phyloP scores from a whole-genome alignment of 345 rosid genomes.

The Aethionema arabicum region DNA sequence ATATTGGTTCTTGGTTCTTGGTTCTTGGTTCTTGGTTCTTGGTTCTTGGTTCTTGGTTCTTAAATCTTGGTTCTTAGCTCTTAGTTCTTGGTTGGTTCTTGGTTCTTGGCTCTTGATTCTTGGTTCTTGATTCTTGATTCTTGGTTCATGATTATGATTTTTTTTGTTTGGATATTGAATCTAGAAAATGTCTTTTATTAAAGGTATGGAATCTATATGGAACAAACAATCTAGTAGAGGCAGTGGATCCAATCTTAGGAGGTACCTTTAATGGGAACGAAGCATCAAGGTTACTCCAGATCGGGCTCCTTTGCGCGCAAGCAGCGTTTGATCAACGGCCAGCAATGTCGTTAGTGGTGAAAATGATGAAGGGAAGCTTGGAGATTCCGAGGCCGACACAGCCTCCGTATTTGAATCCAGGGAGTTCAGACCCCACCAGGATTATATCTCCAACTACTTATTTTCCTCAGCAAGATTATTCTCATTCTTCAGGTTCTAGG shows the following conservation, averaged over 20 bases:
- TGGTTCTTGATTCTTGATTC: neutral
- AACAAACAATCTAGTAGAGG: conserved; percentile 48
- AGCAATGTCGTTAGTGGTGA: conserved; percentile 68
- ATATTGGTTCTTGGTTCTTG: neutral
- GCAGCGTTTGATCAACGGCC: conserved; percentile 85
- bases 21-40: neutral
- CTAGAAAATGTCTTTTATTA: no score
- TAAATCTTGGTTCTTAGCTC: neutral
- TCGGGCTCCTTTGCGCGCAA: conserved; percentile 81
- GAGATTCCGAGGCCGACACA: conserved; percentile 66
- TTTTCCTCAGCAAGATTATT: conserved; percentile 37
- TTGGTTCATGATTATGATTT: no score
- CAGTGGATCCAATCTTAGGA: conserved; percentile 56
- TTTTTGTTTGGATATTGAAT: no score
- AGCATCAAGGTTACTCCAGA: conserved; percentile 52
- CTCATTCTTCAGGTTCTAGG: conserved; percentile 48
- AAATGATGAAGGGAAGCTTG: conserved; percentile 50
- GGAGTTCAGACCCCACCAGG: conserved; percentile 36
- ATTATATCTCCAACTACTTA: conserved; percentile 1
- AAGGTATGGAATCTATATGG: conserved; percentile 66
- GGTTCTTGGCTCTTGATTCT: neutral
- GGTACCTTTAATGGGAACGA: conserved; percentile 47
- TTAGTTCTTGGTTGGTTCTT: neutral
- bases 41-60: neutral
- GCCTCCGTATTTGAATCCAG: conserved; percentile 68